These are phyloP conservation scores for Brassica nigra DNA, from an alignment of 345 rosid species.

Conservation along the genomic window DNA sequence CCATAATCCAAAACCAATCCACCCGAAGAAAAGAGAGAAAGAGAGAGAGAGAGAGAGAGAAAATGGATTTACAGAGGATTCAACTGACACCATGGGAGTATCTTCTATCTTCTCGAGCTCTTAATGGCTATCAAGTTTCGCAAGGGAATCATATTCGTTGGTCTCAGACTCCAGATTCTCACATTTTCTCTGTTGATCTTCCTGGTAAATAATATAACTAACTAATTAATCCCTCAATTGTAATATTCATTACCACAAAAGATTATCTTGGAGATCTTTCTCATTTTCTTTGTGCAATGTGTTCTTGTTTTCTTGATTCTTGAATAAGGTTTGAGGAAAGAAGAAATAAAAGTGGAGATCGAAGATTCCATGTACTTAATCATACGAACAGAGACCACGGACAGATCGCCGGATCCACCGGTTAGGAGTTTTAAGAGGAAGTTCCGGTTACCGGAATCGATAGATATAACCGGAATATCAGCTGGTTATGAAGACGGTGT, in stretches of 20 bases:
- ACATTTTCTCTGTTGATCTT: slow-evolving; percentile 68
- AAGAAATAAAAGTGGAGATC: slow-evolving; percentile 72
- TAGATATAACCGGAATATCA: slow-evolving; percentile 58
- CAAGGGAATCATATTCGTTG: slow-evolving; percentile 64
- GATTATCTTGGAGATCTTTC: neutral
- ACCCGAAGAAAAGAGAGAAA: neutral
- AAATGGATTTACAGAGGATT: slow-evolving; percentile 52
- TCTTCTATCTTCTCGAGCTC: slow-evolving; percentile 40
- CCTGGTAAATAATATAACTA: slow-evolving; percentile 49
- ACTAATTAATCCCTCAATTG: neutral
- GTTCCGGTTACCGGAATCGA: slow-evolving; percentile 63
- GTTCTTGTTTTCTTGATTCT: neutral
- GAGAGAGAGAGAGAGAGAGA: neutral
- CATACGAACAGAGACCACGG: slow-evolving; percentile 58
- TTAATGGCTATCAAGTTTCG: slow-evolving; percentile 31
- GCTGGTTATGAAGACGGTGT: slow-evolving; percentile 74
- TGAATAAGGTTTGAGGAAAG: slow-evolving; percentile 69
- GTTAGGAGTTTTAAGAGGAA: slow-evolving; percentile 59
- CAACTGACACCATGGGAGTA: slow-evolving; percentile 55
- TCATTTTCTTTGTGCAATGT: neutral
- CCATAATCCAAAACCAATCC: neutral
- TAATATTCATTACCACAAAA: neutral
- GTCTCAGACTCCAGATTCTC: slow-evolving; percentile 69
- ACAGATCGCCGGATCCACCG: slow-evolving; percentile 41
- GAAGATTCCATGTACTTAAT: slow-evolving; percentile 69